Base-by-base conservation (phyloP, 2,329 filamentous ascomycete species). In the Aspergillus amoenus region DNA sequence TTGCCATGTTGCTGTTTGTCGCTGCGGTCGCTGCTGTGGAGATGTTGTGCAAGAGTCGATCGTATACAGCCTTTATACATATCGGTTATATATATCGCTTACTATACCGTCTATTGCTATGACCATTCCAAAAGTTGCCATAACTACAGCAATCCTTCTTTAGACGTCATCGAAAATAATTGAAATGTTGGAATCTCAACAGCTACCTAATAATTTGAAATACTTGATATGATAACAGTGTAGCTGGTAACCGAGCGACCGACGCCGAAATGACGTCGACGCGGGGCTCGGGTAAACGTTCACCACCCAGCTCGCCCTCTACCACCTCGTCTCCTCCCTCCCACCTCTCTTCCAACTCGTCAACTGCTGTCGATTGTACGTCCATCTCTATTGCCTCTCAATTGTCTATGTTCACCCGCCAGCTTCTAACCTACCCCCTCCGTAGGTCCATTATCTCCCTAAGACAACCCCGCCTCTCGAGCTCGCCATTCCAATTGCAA, bases 361-460 rank as follows among this genome's bases (percentile, higher is more conserved):
- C 52, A 39, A 22, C n/a, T 46, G 9, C 17, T 45, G 9, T 30
- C n/a, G 15, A 18, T 34, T 21, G 52, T 59, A 32, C 53, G 50
- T 61, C 9, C 8, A 30, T 30, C 2, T 9, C 27, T 30, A 12
- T 48, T 22, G 37, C 18, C 22, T 24, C 13, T 21, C 12, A 18
- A 24, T 21, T 47, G 46, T 30, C 22, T 47, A 67, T 66, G 64
- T 46, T 60, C 24, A 64, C 57, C 34, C 57, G 57, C 43, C 66
- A 62, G 63, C 60, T 64, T 67, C 65, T 66, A 49, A 65, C 64
- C 58, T 63, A 43, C 57, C 42, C 51, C n/a, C 42, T 70, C 17
- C 58, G 60, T 61, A 69, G 64, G 60, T 60, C 60, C 34, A 57
- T 62, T 50, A 18, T 59, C 44, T 21, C 59, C 12, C 51, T 52